These are phyloP conservation scores for Yarrowia divulgata DNA, from an alignment of 805 yeast genomes.

Conservation along the genomic window DNA sequence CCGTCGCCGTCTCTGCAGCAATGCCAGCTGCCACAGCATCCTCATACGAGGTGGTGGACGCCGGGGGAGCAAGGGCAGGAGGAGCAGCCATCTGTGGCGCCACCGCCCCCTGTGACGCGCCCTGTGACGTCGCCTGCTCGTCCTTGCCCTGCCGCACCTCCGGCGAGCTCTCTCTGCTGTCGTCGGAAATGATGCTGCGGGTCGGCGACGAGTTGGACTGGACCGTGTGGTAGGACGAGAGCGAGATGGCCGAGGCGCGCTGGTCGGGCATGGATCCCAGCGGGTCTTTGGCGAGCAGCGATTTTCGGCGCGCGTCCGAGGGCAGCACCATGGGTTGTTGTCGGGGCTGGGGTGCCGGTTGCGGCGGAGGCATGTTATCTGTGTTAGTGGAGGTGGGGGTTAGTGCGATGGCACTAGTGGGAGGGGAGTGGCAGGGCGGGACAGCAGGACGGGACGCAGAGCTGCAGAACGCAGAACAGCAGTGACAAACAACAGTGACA, in stretches of 20 bases:
- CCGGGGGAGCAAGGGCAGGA: not conserved
- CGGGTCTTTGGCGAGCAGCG: conserved; percentile 24
- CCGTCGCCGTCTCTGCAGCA: not conserved
- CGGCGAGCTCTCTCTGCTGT: conserved; percentile 7
- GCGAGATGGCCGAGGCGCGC: conserved; percentile 34
- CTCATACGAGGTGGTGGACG: conserved; percentile 3
- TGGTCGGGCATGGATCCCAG: conserved; percentile 24
- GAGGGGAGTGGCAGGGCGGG: no score
- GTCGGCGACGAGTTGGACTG: conserved; percentile 20
- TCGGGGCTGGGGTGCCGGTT: not conserved
- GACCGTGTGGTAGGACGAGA: conserved; percentile 26
- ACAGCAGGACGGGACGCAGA: no score
- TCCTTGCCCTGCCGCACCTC: no score
- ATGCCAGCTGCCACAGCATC: conserved; percentile 19
- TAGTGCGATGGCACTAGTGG: no score
- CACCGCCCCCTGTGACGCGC: no score
- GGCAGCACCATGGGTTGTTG: conserved; percentile 37
- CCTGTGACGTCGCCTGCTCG: no score
- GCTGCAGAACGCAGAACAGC: no score
- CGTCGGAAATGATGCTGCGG: conserved; percentile 16
- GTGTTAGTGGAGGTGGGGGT: not conserved
- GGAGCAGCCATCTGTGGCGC: not conserved
- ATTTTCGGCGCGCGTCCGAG: conserved; percentile 36
- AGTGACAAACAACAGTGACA: no score
- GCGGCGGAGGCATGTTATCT: not conserved